A percentile compares a stretch with the other conserved stretches of the same genome.
Evolutionary conservation across 345 rosid genomes (phyloP).

Genomic region (Pistacia atlantica): DNA sequence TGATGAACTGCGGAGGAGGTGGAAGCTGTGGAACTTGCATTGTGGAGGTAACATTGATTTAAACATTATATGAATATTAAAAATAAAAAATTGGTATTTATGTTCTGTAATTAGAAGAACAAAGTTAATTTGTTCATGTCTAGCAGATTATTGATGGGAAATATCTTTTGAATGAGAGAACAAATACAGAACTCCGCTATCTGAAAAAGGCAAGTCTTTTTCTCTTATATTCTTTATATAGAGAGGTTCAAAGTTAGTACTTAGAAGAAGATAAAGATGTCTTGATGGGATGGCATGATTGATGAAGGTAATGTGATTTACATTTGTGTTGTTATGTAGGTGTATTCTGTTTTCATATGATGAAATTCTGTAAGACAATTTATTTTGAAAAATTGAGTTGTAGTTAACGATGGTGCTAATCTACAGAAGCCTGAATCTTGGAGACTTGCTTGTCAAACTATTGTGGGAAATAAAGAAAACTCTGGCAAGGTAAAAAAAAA

Average conservation of each 20-base stretch:
- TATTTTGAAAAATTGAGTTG: background rate
- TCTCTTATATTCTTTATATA: background rate
- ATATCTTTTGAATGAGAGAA: constrained; percentile 77
- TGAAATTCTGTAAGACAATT: background rate
- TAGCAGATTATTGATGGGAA: constrained; percentile 76
- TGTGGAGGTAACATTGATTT: constrained; percentile 58
- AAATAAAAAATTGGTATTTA: background rate
- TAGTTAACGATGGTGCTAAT: constrained; percentile 3
- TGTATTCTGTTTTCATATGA: too few relatives aligned
- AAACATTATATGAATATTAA: background rate
- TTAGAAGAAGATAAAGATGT: too few relatives aligned
- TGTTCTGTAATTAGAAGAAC: background rate
- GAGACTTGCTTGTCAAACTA: constrained; percentile 93
- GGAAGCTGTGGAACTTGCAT: constrained; percentile 97
- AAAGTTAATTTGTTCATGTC: background rate
- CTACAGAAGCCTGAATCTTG: constrained; percentile 83
- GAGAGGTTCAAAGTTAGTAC: background rate
- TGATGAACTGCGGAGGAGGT: constrained; percentile 94
- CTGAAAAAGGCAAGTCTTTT: constrained; percentile 57
- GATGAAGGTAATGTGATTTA: background rate
- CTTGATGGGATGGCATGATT: too few relatives aligned
- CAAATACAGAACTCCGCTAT: constrained; percentile 61
- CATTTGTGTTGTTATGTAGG: background rate
- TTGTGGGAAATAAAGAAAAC: constrained; percentile 83
- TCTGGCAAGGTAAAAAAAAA: constrained; percentile 62